Evolutionary conservation across 2,329 filamentous ascomycete species (phyloP).

Genomic region (Grosmannia clavigera): DNA sequence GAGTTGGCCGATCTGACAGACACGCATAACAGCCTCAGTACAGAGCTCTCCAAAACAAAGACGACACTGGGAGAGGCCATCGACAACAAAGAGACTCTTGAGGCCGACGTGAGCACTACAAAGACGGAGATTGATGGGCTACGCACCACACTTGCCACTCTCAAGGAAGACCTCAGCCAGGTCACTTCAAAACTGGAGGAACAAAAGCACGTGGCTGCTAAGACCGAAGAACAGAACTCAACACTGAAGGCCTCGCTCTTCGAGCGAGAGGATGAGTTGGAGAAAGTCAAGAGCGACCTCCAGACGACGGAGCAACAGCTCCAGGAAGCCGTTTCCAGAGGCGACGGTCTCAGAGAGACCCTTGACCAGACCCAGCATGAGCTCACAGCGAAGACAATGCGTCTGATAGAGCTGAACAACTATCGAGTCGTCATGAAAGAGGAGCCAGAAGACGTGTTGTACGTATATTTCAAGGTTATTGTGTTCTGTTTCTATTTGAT

Average conservation of each 20-base stretch:
- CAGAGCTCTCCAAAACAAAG: constrained; percentile 13
- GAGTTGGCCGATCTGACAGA: constrained; percentile 13
- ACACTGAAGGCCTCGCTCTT: constrained; percentile 14
- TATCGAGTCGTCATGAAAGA: constrained; percentile 17
- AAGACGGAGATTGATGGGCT: constrained; percentile 11
- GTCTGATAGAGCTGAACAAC: constrained; percentile 17
- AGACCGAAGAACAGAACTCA: constrained; percentile 10
- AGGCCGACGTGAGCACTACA: constrained; percentile 10
- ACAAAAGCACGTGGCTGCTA: constrained; percentile 5
- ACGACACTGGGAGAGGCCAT: constrained; percentile 9
- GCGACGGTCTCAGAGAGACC: constrained; percentile 12
- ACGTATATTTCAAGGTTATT: constrained; percentile 4
- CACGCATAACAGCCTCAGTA: constrained; percentile 7
- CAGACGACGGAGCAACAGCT: constrained; percentile 14
- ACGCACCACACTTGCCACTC: neutral
- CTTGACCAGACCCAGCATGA: constrained; percentile 15
- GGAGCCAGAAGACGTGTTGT: constrained; percentile 21
- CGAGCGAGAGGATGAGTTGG: constrained; percentile 13
- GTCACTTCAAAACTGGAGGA: constrained; percentile 6
- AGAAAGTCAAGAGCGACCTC: constrained; percentile 13
- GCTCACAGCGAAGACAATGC: constrained; percentile 13
- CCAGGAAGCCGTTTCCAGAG: constrained; percentile 11
- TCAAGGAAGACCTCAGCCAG: constrained; percentile 4
- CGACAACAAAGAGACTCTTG: neutral
- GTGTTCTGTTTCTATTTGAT: neutral